phyloP scores from a whole-genome alignment of 2,329 filamentous ascomycete genomes.

The Fusarium chaquense region DNA sequence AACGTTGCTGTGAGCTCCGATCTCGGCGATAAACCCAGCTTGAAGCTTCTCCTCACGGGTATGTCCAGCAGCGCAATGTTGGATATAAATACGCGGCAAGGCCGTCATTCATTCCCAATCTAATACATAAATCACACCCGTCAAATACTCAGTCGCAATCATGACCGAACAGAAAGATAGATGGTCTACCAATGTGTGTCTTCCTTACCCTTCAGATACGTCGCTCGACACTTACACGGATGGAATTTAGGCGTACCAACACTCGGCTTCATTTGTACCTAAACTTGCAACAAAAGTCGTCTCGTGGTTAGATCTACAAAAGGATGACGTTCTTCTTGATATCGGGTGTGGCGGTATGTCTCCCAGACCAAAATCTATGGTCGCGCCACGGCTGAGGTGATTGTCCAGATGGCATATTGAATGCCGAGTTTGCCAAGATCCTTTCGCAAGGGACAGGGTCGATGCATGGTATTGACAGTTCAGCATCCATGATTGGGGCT shows the following conservation, averaged over 20 bases:
- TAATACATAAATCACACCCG: neutral
- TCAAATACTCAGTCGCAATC: neutral
- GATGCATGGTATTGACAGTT: slow-evolving; percentile 70
- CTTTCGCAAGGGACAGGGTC: slow-evolving; percentile 60
- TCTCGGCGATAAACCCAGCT: slow-evolving; percentile 35
- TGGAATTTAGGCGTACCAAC: slow-evolving; percentile 65
- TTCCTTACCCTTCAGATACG: neutral
- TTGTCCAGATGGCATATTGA: slow-evolving; percentile 67
- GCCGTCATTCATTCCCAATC: neutral
- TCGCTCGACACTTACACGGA: slow-evolving; percentile 38
- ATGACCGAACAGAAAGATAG: slow-evolving; percentile 47
- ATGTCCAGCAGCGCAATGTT: neutral
- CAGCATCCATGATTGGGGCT: slow-evolving; percentile 68
- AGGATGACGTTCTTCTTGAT: slow-evolving; percentile 70
- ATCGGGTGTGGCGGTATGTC: slow-evolving; percentile 71
- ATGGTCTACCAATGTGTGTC: slow-evolving; percentile 47
- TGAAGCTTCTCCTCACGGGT: slow-evolving; percentile 33
- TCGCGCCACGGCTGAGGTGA: slow-evolving; percentile 14
- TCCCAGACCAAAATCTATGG: neutral
- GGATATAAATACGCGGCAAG: slow-evolving; percentile 32
- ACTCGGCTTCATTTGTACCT: slow-evolving; percentile 73
- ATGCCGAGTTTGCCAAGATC: slow-evolving; percentile 63
- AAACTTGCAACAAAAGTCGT: slow-evolving; percentile 70
- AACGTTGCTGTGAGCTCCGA: slow-evolving; percentile 39
- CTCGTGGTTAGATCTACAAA: slow-evolving; percentile 68